Evolutionary conservation across 2,329 filamentous ascomycete genomes (phyloP).

Genomic region (Epichloe scottii): DNA sequence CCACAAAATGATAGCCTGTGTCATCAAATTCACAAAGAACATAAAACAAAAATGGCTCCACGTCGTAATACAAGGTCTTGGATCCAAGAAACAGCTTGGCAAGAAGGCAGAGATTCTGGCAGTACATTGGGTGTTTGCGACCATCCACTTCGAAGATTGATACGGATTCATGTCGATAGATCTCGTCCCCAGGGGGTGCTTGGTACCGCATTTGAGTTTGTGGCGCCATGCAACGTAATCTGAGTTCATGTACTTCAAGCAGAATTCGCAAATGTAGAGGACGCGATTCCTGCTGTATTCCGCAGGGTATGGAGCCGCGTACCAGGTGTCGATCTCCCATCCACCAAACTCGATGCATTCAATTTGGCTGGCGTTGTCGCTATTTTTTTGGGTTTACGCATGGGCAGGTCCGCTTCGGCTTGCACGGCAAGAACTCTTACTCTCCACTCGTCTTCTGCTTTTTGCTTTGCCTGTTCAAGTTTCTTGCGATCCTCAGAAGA

Average conservation of each 20-base stretch:
- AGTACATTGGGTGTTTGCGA: constrained; percentile 95
- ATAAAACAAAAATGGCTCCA: constrained; percentile 94
- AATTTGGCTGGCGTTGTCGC: constrained; percentile 88
- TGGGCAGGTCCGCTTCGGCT: constrained; percentile 47
- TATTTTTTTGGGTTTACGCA: constrained; percentile 56
- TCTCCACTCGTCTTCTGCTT: constrained; percentile 87
- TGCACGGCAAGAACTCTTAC: constrained; percentile 48
- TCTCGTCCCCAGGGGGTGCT: constrained; percentile 97
- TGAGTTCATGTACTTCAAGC: constrained; percentile 98
- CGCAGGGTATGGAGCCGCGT: constrained; percentile 93
- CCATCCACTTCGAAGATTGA: constrained; percentile 98
- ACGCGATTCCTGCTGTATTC: constrained; percentile 95
- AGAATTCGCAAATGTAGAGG: constrained; percentile 99
- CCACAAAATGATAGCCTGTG: constrained; percentile 87
- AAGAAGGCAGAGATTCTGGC: constrained; percentile 89
- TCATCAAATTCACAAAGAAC: constrained; percentile 92
- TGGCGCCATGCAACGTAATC: constrained; percentile 97
- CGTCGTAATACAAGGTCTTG: constrained; percentile 96
- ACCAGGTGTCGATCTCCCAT: constrained; percentile 98
- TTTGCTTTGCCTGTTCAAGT: constrained; percentile 82
- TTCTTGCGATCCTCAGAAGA: constrained; percentile 65
- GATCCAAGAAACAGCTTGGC: constrained; percentile 97
- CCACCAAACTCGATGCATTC: constrained; percentile 98
- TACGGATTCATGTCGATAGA: constrained; percentile 81
- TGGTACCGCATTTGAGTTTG: constrained; percentile 91